Percentiles rank a stretch among this genome's conserved stretches.
Conservation (phyloP, 352 stramenopile genomes). For the Phytophthora boehmeriae region DNA sequence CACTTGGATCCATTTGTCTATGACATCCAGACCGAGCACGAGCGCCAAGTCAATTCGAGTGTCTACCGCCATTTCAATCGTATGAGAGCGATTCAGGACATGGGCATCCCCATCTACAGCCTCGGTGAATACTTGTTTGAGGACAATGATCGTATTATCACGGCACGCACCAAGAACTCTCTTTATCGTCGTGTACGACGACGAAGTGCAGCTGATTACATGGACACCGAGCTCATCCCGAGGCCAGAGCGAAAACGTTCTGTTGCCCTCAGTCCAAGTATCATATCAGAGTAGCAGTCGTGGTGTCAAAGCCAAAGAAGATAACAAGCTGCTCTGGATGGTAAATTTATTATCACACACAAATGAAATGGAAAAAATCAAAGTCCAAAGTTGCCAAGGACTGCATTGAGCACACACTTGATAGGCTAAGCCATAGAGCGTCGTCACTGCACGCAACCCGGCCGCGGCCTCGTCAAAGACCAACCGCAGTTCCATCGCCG, state of each 20-base stretch:
- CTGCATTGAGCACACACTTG: constrained; percentile 28
- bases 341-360: constrained; percentile 72
- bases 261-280: constrained; percentile 20
- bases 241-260: constrained; percentile 27
- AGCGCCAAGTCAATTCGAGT: constrained; percentile 66
- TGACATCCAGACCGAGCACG: constrained; percentile 51
- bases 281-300: constrained; percentile 5
- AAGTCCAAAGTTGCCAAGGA: constrained; percentile 42
- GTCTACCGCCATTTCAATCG: constrained; percentile 76
- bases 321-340: constrained; percentile 12
- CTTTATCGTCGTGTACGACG: constrained; percentile 60
- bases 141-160: constrained; percentile 56
- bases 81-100: constrained; percentile 69
- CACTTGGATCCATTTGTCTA: constrained; percentile 73
- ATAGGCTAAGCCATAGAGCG: constrained; percentile 18
- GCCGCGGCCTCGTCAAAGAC: constrained; percentile 34
- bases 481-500: constrained; percentile 31
- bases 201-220: constrained; percentile 60
- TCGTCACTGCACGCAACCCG: constrained; percentile 19
- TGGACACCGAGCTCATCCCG: constrained; percentile 66
- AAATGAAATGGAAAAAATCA: constrained; percentile 61
- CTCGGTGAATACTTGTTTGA: constrained; percentile 55
- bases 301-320: neutral
- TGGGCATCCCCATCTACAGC: constrained; percentile 82
- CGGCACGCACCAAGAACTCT: constrained; percentile 44